Evolutionary conservation across 2,329 filamentous ascomycete genomes (phyloP).

Genomic region (Clonostachys solani): DNA sequence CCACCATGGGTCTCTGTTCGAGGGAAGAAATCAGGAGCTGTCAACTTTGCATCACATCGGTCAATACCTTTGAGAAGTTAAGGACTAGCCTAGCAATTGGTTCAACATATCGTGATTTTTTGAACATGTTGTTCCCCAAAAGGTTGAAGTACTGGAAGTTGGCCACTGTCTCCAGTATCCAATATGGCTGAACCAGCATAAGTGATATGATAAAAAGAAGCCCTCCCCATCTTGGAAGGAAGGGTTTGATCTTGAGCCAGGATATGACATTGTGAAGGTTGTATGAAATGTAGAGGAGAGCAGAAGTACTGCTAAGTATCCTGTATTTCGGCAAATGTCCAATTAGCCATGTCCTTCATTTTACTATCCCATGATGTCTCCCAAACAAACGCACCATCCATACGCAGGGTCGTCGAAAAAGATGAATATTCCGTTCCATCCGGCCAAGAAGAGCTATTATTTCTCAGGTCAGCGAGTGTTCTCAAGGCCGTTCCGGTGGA

Average conservation of each 20-base stretch:
- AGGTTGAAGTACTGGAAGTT: slow-evolving; percentile 9
- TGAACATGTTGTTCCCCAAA: slow-evolving; percentile 2
- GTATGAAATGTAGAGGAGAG: slow-evolving; percentile 7
- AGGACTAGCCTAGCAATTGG: slow-evolving; percentile 2
- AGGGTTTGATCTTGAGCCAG: slow-evolving; percentile 9
- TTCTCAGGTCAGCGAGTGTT: not conserved
- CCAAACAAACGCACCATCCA: slow-evolving; percentile 3
- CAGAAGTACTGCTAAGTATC: slow-evolving; percentile 6
- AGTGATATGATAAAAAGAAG: slow-evolving; percentile 6
- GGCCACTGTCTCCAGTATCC: slow-evolving; percentile 6
- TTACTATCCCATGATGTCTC: not conserved
- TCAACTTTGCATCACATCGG: not conserved
- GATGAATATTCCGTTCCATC: slow-evolving; percentile 7
- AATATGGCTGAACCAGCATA: slow-evolving; percentile 6
- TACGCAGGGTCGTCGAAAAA: slow-evolving; percentile 4
- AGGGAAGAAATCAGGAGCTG: not conserved
- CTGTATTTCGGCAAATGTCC: not conserved
- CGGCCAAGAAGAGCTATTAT: slow-evolving; percentile 3
- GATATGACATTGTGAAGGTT: slow-evolving; percentile 7
- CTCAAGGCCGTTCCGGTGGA: not conserved
- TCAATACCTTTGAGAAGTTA: not conserved
- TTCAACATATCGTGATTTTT: slow-evolving; percentile 5
- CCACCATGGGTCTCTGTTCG: slow-evolving; percentile 8
- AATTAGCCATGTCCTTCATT: not conserved
- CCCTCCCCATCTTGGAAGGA: slow-evolving; percentile 8